Evolutionary conservation across 1,139 yeast species (phyloP).

Genomic region (Candida freyschussii): DNA sequence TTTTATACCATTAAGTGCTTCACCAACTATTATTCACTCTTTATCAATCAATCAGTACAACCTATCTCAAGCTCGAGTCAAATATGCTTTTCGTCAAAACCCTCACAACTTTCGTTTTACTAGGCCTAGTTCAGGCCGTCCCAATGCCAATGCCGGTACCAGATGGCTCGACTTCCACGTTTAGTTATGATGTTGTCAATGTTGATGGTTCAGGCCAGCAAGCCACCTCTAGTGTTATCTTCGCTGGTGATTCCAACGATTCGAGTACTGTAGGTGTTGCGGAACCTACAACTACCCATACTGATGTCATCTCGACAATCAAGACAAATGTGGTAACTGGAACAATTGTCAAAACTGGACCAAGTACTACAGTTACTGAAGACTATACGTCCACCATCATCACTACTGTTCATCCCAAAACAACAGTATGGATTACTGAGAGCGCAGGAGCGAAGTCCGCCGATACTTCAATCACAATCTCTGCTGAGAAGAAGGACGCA

Average conservation of each 20-base stretch:
- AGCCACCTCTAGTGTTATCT: constrained; percentile 19
- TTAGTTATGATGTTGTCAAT: constrained; percentile 24
- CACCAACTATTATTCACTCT: constrained; percentile 24
- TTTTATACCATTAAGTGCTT: constrained; percentile 15
- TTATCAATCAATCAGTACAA: constrained; percentile 6
- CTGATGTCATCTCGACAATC: constrained; percentile 5
- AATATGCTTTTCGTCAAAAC: constrained; percentile 23
- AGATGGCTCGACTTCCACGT: constrained; percentile 17
- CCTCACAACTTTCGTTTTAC: constrained; percentile 17
- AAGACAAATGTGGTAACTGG: constrained; percentile 10
- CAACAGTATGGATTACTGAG: constrained; percentile 25
- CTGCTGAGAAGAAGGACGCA: constrained; percentile 1
- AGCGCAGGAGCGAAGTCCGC: constrained; percentile 11
- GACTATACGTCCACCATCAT: constrained; percentile 22
- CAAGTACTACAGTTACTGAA: constrained; percentile 10
- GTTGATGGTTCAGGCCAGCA: constrained; percentile 25
- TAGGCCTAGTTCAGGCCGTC: constrained; percentile 17
- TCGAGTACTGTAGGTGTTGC: constrained; percentile 19
- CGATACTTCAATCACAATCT: constrained; percentile 5
- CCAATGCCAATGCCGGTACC: constrained; percentile 22
- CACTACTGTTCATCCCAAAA: constrained; percentile 20
- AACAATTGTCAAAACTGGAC: constrained; percentile 9
- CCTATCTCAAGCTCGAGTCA: constrained; percentile 1
- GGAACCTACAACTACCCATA: constrained; percentile 18
- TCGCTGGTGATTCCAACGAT: constrained; percentile 14